phyloP scores from a whole-genome alignment of 1,139 yeast species.

The Yamadazyma epiphylla region DNA sequence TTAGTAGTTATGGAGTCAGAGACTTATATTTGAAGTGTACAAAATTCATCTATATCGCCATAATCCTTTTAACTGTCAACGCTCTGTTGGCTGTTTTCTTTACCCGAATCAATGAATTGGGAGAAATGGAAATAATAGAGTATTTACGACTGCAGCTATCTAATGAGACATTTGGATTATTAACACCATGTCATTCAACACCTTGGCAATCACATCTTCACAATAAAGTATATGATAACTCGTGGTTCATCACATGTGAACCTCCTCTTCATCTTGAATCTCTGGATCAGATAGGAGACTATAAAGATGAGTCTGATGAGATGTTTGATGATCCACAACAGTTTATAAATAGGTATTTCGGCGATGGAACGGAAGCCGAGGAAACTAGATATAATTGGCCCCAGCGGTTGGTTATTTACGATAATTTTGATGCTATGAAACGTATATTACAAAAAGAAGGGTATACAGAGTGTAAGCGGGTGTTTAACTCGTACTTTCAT shows the following conservation, averaged over 20 bases:
- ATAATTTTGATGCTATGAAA: conserved; percentile 51
- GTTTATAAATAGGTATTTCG: no score
- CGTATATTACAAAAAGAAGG: conserved; percentile 33
- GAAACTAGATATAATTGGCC: conserved; percentile 65
- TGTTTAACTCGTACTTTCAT: conserved; percentile 79
- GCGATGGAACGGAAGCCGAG: no score
- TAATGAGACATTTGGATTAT: conserved; percentile 56
- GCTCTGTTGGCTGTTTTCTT: conserved; percentile 48
- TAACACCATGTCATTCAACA: conserved; percentile 96
- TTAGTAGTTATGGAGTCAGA: conserved; percentile 12
- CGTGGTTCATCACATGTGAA: conserved; percentile 86
- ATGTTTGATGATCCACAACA: conserved; percentile 64
- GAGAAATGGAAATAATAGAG: conserved; percentile 68
- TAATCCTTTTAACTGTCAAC: conserved; percentile 32
- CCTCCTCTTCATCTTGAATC: conserved; percentile 63
- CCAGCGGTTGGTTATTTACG: conserved; percentile 65
- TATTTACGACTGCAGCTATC: conserved; percentile 38
- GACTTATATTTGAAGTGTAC: conserved; percentile 3
- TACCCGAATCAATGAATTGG: conserved; percentile 72
- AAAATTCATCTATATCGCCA: conserved; percentile 3
- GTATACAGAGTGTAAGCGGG: conserved; percentile 48
- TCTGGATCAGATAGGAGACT: conserved; percentile 30
- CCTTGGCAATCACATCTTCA: conserved; percentile 92
- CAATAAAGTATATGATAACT: conserved; percentile 37
- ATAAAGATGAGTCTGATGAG: conserved; percentile 82